Base-by-base conservation (phyloP, 139 green algal species). In the Volvox reticuliferus region DNA sequence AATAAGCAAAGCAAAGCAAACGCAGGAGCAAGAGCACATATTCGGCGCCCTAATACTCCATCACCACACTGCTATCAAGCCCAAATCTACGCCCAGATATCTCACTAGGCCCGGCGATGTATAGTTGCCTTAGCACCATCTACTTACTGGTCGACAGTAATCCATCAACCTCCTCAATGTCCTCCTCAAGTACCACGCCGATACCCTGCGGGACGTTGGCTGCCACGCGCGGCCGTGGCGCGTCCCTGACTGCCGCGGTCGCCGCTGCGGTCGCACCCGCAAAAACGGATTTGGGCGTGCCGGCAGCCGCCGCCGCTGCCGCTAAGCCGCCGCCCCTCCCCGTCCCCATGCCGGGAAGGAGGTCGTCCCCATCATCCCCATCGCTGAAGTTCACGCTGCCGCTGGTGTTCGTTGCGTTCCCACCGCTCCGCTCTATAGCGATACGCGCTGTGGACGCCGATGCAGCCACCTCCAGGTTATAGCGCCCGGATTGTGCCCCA, bases 111-210 rank as follows among this genome's bases (percentile, higher is more conserved):
- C 44, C 44, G 44, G 44, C 44, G 44, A 55, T 55, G 44, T 9
- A 55, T 55, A 55, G 44, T 55, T 55, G 44, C 44, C 9, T 55
- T 9, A 55, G 44, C 44, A 55, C 44, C 44, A 55, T 20, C 79
- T 44, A 80, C 84, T 73, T 30, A 89, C 86, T 83, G 20, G 28
- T 89, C 18, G 86, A 90, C 30, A 90, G 37, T 37, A 90, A 76
- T 26, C 73, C 73, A 55, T 91, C 87, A 65, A 79, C 75, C 33
- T 91, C 87, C 33, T 91, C 87, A 69, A 91, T 86, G 76, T 91
- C 87, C 87, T 91, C 87, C 24, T 91, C 87, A 16, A 91, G 87
- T 26, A 91, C 87, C 0, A 91, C 1, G 24, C 87, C 87, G 1
- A 91, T 24, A 13, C 87, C 87, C 22, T 30, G 35, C 3, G 87